phyloP scores from a whole-genome alignment of 495 filamentous ascomycete species.

The Talaromyces trachyspermus region DNA sequence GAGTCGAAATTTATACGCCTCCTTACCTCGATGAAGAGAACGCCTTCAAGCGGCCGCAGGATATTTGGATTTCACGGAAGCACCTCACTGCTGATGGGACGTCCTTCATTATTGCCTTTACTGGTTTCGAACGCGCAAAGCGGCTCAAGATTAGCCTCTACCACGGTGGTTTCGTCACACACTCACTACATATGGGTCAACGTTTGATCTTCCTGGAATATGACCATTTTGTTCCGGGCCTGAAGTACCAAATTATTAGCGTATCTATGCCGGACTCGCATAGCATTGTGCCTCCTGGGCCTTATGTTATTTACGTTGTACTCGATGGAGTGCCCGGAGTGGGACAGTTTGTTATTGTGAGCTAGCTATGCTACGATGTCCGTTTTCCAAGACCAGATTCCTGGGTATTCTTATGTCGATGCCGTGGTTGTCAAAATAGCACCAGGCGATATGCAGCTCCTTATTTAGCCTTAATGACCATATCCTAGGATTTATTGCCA shows the following conservation, averaged over 20 bases:
- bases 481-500: too few species aligned
- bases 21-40: slow-evolving; percentile 50
- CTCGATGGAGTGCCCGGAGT: slow-evolving; percentile 52
- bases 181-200: slow-evolving; percentile 57
- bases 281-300: slow-evolving; percentile 50
- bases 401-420: too few species aligned
- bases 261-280: slow-evolving; percentile 48
- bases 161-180: slow-evolving; percentile 56
- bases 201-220: slow-evolving; percentile 51
- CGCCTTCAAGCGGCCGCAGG: slow-evolving; percentile 38
- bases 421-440: too few species aligned
- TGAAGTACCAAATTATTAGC: slow-evolving; percentile 35
- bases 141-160: slow-evolving; percentile 44
- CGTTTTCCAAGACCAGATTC: background rate
- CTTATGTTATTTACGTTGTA: slow-evolving; percentile 55
- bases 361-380: slow-evolving; percentile 9
- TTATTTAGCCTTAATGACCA: too few species aligned
- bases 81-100: slow-evolving; percentile 34
- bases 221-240: slow-evolving; percentile 36
- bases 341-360: slow-evolving; percentile 45
- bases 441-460: too few species aligned
- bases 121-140: slow-evolving; percentile 26
- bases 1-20: slow-evolving; percentile 53
- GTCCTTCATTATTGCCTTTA: slow-evolving; percentile 43
- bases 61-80: slow-evolving; percentile 32